phyloP scores from a whole-genome alignment of 441 rosid species.

The Syzygium syzygioides region DNA sequence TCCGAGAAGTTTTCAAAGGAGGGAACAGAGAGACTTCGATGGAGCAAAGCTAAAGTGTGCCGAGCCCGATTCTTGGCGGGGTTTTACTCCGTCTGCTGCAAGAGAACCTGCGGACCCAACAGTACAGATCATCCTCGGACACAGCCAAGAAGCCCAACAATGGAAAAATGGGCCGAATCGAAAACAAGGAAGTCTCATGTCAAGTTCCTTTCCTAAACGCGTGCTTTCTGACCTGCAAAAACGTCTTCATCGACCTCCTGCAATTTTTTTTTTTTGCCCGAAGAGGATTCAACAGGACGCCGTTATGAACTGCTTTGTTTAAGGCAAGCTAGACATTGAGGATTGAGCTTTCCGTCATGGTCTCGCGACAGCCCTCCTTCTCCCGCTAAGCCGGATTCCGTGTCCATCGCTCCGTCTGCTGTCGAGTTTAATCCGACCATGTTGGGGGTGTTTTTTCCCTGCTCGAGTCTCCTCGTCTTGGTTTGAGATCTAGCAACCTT shows the following conservation, averaged over 20 bases:
- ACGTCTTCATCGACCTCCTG: not conserved
- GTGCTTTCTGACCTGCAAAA: not conserved
- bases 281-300: not conserved
- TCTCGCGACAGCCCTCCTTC: not conserved
- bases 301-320: not conserved
- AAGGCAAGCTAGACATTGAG: not conserved
- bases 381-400: not conserved
- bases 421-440: not conserved
- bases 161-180: not conserved
- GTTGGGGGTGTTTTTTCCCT: not conserved
- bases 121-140: not conserved
- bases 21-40: no score
- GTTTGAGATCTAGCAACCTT: not conserved
- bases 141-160: not conserved
- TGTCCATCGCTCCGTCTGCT: not conserved
- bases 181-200: not conserved
- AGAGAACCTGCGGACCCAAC: not conserved
- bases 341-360: not conserved
- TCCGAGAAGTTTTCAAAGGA: no score
- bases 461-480: not conserved
- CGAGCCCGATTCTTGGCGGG: not conserved
- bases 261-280: not conserved
- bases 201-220: not conserved
- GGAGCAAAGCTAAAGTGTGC: not conserved
- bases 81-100: not conserved